phyloP scores from a whole-genome alignment of 345 rosid genomes.

The Eucalyptus microcorys region DNA sequence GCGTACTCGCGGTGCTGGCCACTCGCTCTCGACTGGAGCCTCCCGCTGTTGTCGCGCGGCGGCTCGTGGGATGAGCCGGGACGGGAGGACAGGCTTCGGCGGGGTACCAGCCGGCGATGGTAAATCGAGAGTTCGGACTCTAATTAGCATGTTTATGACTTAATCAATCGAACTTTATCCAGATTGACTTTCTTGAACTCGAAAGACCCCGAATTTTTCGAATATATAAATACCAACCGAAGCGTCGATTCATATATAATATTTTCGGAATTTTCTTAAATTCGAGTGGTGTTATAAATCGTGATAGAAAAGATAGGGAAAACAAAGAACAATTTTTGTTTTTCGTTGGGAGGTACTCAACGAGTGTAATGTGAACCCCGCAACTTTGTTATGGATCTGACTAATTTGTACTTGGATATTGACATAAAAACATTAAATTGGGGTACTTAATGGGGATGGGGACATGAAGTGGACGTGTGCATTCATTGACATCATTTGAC shows the following conservation, averaged over 20 bases:
- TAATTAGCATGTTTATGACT: no score
- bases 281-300: background rate
- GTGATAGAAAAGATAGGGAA: fast-evolving
- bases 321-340: fast-evolving
- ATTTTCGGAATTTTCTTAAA: fast-evolving
- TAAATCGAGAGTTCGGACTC: no score
- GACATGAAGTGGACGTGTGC: no score
- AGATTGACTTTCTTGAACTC: background rate
- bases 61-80: background rate
- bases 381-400: no score
- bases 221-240: background rate
- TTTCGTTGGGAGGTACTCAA: no score
- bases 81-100: background rate
- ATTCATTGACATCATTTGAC: no score
- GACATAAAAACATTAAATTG: fast-evolving
- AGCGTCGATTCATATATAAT: no score
- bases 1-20: background rate
- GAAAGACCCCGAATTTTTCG: background rate
- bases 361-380: fast-evolving
- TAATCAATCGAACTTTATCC: background rate
- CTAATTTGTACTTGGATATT: background rate
- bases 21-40: background rate
- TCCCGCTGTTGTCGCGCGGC: background rate
- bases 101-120: no score
- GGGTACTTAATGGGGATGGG: no score